Base-by-base conservation (phyloP, 345 rosid genomes). In the Bruguiera sexangula region DNA sequence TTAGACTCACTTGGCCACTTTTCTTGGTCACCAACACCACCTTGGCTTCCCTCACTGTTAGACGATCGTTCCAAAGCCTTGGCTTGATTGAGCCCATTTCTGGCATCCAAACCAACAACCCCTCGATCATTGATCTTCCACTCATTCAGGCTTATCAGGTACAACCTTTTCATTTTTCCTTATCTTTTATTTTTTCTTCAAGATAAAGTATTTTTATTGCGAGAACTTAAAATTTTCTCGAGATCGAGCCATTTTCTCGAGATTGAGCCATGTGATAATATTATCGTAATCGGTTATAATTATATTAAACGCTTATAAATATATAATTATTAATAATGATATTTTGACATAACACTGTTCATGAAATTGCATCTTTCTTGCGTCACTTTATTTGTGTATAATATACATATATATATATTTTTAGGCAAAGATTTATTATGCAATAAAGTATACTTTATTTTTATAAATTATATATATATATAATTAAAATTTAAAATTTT, bases 101-200 rank as follows among this genome's bases (percentile, higher is more conserved):
- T 48, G 96, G 96, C 30, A 67, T 95, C 74, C 89, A 85, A 39
- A 71, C 82, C 62, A 84, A 90, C 82, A 95, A 95, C 73, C 99
- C 99, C 65, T 80, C 87, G 73, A 84, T 95, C 62, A 69, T 90
- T 58, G 96, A 95, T 72, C 82, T 87, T 29, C 72, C 99, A 52
- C 92, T 92, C 77, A 71, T 90, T 48, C 69, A 90, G 74, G 94
- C 96, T 75, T 92, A 59, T 63, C 88, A 89, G 99, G 99, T 95
- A 75, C 30, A 5, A 18, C 6, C 13, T 10, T 37, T 68, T 3
- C 15, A 6, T 29, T 60, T 1, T 3, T 59, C n/a, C 8, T 16
- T 6, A 16, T 46, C n/a, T 6, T 18, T 27, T 3, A 6, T 11
- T 50, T 46, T 50, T 19, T 3, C 15, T 16, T 10, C 21, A 54